Conservation (phyloP, 2,329 filamentous ascomycete genomes). For the Epichloe sylvatica region DNA sequence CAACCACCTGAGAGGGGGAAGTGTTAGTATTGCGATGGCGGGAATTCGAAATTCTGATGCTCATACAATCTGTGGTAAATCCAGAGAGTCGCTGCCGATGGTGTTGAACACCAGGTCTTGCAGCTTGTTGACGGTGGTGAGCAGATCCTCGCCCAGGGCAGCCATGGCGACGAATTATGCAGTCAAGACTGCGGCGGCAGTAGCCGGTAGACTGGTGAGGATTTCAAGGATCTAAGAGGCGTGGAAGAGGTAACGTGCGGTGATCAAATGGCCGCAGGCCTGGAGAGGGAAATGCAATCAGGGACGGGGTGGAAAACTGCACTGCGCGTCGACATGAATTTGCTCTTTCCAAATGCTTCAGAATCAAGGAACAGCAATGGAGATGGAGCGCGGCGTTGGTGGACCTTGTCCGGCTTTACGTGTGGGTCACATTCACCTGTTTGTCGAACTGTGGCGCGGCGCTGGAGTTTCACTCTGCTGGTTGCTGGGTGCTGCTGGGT, state of each 20-base stretch:
- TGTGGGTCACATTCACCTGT: neutral
- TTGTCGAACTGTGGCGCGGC: neutral
- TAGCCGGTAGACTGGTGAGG: neutral
- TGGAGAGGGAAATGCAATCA: neutral
- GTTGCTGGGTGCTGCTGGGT: too few relatives aligned
- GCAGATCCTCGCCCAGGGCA: slow-evolving; percentile 86
- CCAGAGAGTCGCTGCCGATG: slow-evolving; percentile 95
- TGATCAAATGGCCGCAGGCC: slow-evolving; percentile 1
- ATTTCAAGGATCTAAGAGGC: neutral
- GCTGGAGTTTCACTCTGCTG: too few relatives aligned
- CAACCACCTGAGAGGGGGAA: slow-evolving; percentile 58
- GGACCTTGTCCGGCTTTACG: neutral
- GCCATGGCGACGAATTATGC: slow-evolving; percentile 50
- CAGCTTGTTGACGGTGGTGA: slow-evolving; percentile 92
- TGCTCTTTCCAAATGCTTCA: slow-evolving; percentile 2
- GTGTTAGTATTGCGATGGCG: slow-evolving; percentile 4
- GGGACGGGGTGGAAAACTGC: slow-evolving; percentile 2
- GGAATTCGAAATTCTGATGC: slow-evolving; percentile 6
- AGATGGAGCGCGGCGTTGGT: neutral
- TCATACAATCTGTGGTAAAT: slow-evolving; percentile 91
- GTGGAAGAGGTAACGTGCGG: neutral
- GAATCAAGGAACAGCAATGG: slow-evolving; percentile 2
- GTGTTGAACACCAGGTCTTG: slow-evolving; percentile 99
- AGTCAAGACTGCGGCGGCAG: slow-evolving; percentile 3
- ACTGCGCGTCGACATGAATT: slow-evolving; percentile 6